Evolutionary conservation across 768 basidiomycete genomes (phyloP).

Genomic region (Leucocoprinus birnbaumii): DNA sequence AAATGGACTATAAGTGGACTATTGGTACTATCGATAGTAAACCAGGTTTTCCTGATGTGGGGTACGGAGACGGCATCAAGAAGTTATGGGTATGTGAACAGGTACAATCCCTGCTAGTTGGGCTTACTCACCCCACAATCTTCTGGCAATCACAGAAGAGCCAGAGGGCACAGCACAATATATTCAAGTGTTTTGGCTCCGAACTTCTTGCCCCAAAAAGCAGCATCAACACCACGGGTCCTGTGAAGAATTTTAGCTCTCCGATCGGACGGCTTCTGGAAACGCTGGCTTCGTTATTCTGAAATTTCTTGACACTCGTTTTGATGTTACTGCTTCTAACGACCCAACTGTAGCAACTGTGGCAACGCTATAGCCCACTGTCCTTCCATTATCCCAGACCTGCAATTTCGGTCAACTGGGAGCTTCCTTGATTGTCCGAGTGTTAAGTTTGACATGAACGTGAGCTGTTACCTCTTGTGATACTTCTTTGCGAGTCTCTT

Average conservation of each 20-base stretch:
- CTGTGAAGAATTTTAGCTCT: constrained; percentile 25
- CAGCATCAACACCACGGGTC: constrained; percentile 27
- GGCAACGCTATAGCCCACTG: constrained; percentile 32
- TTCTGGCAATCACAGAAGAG: too few species aligned
- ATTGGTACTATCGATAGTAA: too few species aligned
- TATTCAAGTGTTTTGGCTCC: too few species aligned
- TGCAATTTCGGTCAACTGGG: constrained; percentile 33
- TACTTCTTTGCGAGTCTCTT: background rate
- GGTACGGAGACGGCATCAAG: too few species aligned
- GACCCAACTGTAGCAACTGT: constrained; percentile 31
- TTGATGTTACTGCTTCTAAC: constrained; percentile 18
- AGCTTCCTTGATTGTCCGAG: constrained; percentile 28
- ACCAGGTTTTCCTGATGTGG: too few species aligned
- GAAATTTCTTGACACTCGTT: too few species aligned
- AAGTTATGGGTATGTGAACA: too few species aligned
- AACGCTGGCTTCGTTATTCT: constrained; percentile 25
- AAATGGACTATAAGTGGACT: too few species aligned
- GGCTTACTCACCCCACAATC: too few species aligned
- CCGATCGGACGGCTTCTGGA: constrained; percentile 27
- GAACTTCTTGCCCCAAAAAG: constrained; percentile 31
- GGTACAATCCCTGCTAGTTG: too few species aligned
- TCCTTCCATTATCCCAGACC: constrained; percentile 27
- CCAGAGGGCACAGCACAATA: too few species aligned
- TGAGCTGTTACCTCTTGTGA: too few species aligned
- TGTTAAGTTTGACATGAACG: constrained; percentile 27